Conservation (phyloP, 768 basidiomycete species). For the Cystofilobasidium capitatum region DNA sequence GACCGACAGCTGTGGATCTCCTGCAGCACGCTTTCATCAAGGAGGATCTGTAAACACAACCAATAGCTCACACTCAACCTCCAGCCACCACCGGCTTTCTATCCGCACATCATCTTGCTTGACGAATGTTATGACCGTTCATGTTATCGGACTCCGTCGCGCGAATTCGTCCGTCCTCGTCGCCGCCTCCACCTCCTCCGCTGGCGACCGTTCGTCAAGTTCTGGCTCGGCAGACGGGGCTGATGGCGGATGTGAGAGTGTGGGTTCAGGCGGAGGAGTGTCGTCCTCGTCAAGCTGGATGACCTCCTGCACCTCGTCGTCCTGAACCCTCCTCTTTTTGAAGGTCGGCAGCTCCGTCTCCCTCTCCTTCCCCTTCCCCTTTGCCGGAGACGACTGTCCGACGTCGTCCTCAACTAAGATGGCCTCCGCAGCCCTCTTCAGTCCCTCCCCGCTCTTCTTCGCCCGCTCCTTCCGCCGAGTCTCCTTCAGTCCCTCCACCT, state of each 20-base stretch:
- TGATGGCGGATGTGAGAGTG: too few species aligned
- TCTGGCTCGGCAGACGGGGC: too few species aligned
- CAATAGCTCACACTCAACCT: too few species aligned
- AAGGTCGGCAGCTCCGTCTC: not conserved
- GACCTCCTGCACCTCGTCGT: not conserved
- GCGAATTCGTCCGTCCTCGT: too few species aligned
- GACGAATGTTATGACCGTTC: too few species aligned
- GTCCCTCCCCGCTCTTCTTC: not conserved
- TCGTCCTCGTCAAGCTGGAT: not conserved
- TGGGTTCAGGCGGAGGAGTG: too few species aligned
- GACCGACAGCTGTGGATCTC: conserved; percentile 68
- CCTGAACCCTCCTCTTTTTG: not conserved
- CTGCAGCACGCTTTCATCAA: conserved; percentile 64
- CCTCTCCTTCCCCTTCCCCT: not conserved
- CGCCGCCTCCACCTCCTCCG: too few species aligned
- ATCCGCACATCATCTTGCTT: too few species aligned
- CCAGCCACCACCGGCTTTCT: too few species aligned
- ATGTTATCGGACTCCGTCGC: too few species aligned
- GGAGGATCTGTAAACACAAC: conserved; percentile 8
- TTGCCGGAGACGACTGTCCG: not conserved
- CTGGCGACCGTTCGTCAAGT: too few species aligned
- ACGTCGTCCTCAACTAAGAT: not conserved
- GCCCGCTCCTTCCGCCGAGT: not conserved
- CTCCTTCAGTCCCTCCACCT: conserved; percentile 1
- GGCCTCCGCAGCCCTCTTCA: conserved; percentile 14